Percentiles rank a stretch among this genome's conserved stretches.
These are phyloP conservation scores for Clitopilus passeckerianus DNA, from an alignment of 768 basidiomycete genomes.

Conservation along the genomic window DNA sequence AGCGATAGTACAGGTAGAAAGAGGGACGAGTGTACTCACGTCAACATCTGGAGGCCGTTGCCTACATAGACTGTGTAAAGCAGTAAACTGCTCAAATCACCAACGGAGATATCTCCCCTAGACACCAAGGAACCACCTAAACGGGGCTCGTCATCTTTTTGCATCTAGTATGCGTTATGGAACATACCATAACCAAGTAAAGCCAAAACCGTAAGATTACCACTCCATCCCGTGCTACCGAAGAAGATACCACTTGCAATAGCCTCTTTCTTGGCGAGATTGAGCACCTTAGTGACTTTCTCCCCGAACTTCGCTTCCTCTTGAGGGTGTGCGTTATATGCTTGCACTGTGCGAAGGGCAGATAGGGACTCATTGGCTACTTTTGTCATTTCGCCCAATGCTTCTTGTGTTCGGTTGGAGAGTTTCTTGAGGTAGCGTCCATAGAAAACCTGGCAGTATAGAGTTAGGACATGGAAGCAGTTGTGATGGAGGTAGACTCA, in stretches of 20 bases:
- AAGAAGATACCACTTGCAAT: slow-evolving; percentile 91
- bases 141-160: not conserved
- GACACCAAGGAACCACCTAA: slow-evolving; percentile 90
- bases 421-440: slow-evolving; percentile 92
- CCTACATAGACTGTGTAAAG: slow-evolving; percentile 92
- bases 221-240: slow-evolving; percentile 88
- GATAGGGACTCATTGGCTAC: slow-evolving; percentile 89
- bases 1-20: slow-evolving; percentile 1
- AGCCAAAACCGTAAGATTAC: slow-evolving; percentile 86
- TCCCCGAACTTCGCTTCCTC: slow-evolving; percentile 77
- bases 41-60: slow-evolving; percentile 72
- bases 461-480: not conserved
- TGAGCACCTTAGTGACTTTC: slow-evolving; percentile 58
- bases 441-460: slow-evolving; percentile 71
- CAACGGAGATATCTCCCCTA: slow-evolving; percentile 82
- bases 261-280: slow-evolving; percentile 81
- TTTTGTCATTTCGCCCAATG: slow-evolving; percentile 93
- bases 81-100: slow-evolving; percentile 83
- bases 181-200: slow-evolving; percentile 83
- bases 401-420: slow-evolving; percentile 89
- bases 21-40: slow-evolving; percentile 38
- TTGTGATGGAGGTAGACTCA: slow-evolving; percentile 28
- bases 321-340: slow-evolving; percentile 78
- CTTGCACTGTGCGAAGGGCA: slow-evolving; percentile 84
- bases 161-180: not conserved